phyloP scores from a whole-genome alignment of 2,329 filamentous ascomycete species.

The Aureobasidium melanogenum region DNA sequence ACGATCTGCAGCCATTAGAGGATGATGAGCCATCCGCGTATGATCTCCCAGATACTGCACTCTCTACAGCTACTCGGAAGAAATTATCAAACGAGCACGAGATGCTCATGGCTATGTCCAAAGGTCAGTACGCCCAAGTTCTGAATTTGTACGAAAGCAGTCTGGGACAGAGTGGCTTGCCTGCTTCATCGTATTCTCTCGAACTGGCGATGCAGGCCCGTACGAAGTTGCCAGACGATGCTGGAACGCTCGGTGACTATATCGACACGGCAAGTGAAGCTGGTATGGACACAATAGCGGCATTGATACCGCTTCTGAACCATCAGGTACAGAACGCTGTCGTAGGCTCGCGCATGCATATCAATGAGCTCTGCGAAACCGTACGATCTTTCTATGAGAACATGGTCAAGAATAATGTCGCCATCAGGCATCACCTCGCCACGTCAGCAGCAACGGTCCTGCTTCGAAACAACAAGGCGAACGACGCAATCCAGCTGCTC shows the following conservation, averaged over 20 bases:
- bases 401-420: slow-evolving; percentile 21
- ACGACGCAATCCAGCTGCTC: slow-evolving; percentile 23
- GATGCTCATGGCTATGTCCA: slow-evolving; percentile 22
- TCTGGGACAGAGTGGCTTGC: slow-evolving; percentile 17
- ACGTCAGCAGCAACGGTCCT: slow-evolving; percentile 23
- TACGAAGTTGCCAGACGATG: not conserved
- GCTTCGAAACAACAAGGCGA: slow-evolving; percentile 19
- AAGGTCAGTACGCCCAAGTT: slow-evolving; percentile 16
- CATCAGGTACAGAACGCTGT: slow-evolving; percentile 18
- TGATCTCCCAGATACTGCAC: not conserved
- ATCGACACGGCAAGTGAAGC: slow-evolving; percentile 20
- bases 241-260: slow-evolving; percentile 16
- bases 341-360: slow-evolving; percentile 12
- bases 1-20: not conserved
- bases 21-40: not conserved
- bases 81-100: slow-evolving; percentile 13
- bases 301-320: slow-evolving; percentile 21
- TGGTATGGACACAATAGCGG: slow-evolving; percentile 23
- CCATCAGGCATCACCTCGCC: slow-evolving; percentile 21
- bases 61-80: not conserved
- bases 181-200: slow-evolving; percentile 20
- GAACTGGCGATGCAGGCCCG: slow-evolving; percentile 23
- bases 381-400: slow-evolving; percentile 24
- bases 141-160: slow-evolving; percentile 20
- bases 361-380: slow-evolving; percentile 14